Percentiles rank a stretch among this genome's conserved stretches.
Evolutionary conservation across 2,329 filamentous ascomycete species (phyloP).

Genomic region (Akanthomyces dipterigenus): DNA sequence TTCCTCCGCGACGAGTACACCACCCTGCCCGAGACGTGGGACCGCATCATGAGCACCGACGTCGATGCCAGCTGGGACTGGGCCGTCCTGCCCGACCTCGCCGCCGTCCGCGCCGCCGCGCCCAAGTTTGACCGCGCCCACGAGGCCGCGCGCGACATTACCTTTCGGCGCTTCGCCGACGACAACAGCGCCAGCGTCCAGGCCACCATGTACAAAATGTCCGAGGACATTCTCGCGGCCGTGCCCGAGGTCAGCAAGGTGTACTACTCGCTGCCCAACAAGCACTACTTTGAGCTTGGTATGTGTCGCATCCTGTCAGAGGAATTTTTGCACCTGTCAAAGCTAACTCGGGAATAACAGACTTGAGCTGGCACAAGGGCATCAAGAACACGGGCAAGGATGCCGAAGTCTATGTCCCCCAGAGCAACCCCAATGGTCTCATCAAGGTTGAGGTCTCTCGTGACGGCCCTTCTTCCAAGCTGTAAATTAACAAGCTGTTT

Average conservation of each 20-base stretch:
- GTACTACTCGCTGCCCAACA: slow-evolving; percentile 86
- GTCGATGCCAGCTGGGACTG: slow-evolving; percentile 85
- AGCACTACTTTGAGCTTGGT: slow-evolving; percentile 98
- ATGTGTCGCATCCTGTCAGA: slow-evolving; percentile 29
- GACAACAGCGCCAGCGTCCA: slow-evolving; percentile 92
- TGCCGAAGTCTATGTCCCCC: slow-evolving; percentile 90
- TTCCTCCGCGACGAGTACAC: slow-evolving; percentile 94
- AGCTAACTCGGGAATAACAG: slow-evolving; percentile 37
- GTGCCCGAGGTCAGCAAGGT: slow-evolving; percentile 67
- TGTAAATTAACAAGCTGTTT: neutral
- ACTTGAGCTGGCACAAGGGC: slow-evolving; percentile 94
- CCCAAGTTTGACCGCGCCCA: slow-evolving; percentile 73
- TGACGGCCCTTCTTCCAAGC: slow-evolving; percentile 2
- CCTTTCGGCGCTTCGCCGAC: slow-evolving; percentile 83
- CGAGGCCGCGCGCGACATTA: slow-evolving; percentile 71
- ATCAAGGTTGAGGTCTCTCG: slow-evolving; percentile 88
- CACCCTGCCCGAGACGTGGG: slow-evolving; percentile 82
- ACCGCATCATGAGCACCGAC: slow-evolving; percentile 90
- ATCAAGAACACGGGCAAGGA: slow-evolving; percentile 92
- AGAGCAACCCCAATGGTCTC: slow-evolving; percentile 86
- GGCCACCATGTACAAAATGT: slow-evolving; percentile 99
- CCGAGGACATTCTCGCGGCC: slow-evolving; percentile 71
- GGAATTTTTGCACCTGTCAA: neutral
- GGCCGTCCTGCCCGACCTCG: slow-evolving; percentile 60
- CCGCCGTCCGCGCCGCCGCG: slow-evolving; percentile 58